Percentiles rank a stretch among this genome's conserved stretches.
These are phyloP conservation scores for Nymphaea colorata DNA, from an alignment of 164 flowering plant species.

Conservation along the genomic window DNA sequence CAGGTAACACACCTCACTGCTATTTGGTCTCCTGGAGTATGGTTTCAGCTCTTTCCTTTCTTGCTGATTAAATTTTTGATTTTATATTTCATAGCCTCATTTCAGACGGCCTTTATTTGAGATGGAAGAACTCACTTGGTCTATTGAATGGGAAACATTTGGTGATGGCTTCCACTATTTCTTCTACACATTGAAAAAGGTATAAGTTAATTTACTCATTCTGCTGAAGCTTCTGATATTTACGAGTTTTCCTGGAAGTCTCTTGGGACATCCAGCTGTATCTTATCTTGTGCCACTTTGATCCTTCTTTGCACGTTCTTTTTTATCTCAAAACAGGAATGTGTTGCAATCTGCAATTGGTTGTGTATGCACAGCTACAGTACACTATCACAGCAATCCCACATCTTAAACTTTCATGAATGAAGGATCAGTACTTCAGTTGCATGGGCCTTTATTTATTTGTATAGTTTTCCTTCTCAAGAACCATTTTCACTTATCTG, in stretches of 20 bases:
- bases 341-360: background rate
- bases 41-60: too few relatives aligned
- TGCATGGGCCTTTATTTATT: too few relatives aligned
- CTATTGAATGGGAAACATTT: conserved; percentile 71
- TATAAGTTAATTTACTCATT: conserved; percentile 7
- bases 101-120: conserved; percentile 78
- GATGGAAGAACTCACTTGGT: conserved; percentile 69
- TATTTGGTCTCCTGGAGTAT: background rate
- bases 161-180: conserved; percentile 94
- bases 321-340: background rate
- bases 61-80: too few relatives aligned
- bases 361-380: too few relatives aligned
- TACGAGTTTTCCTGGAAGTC: background rate
- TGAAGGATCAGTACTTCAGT: too few relatives aligned
- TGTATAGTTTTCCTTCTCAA: too few relatives aligned
- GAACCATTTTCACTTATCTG: too few relatives aligned
- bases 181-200: conserved; percentile 71
- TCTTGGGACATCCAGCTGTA: background rate
- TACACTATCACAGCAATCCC: too few relatives aligned
- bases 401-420: too few relatives aligned
- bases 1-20: conserved; percentile 39
- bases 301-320: background rate
- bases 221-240: background rate
- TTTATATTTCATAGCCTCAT: conserved; percentile 50
- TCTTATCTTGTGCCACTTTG: background rate